Evolutionary conservation across 2,329 filamentous ascomycete species (phyloP).

Genomic region (Fusarium veterinarium): DNA sequence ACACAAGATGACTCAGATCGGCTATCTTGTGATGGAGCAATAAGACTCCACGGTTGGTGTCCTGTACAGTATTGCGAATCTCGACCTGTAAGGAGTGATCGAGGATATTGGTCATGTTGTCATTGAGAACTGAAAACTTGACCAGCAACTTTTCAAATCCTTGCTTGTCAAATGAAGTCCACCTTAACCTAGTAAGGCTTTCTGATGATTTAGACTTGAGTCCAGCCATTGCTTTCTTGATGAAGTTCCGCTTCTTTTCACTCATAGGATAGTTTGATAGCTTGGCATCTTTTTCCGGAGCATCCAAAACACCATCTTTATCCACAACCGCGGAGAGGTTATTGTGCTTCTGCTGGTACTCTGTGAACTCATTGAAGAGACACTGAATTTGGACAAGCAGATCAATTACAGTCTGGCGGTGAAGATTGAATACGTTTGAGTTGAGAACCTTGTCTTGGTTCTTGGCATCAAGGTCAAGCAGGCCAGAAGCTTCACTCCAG

Average conservation of each 20-base stretch:
- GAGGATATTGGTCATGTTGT: slow-evolving; percentile 61
- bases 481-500: slow-evolving; percentile 62
- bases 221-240: slow-evolving; percentile 56
- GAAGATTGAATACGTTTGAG: slow-evolving; percentile 61
- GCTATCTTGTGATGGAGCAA: slow-evolving; percentile 60
- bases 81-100: slow-evolving; percentile 60
- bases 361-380: slow-evolving; percentile 59
- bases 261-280: slow-evolving; percentile 59
- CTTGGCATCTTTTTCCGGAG: slow-evolving; percentile 58
- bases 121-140: slow-evolving; percentile 58
- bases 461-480: slow-evolving; percentile 57
- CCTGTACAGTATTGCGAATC: slow-evolving; percentile 60
- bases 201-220: slow-evolving; percentile 53
- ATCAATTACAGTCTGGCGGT: slow-evolving; percentile 62
- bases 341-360: slow-evolving; percentile 54
- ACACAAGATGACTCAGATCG: slow-evolving; percentile 58
- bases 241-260: slow-evolving; percentile 54
- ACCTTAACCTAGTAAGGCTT: slow-evolving; percentile 52
- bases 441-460: slow-evolving; percentile 56
- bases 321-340: slow-evolving; percentile 51
- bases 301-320: slow-evolving; percentile 48
- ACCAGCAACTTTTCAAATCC: slow-evolving; percentile 58
- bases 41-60: slow-evolving; percentile 60
- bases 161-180: slow-evolving; percentile 60
- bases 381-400: slow-evolving; percentile 60